Evolutionary conservation across 225 moss, liverwort and hornwort species (phyloP).

Genomic region (Polytrichum formosum): DNA sequence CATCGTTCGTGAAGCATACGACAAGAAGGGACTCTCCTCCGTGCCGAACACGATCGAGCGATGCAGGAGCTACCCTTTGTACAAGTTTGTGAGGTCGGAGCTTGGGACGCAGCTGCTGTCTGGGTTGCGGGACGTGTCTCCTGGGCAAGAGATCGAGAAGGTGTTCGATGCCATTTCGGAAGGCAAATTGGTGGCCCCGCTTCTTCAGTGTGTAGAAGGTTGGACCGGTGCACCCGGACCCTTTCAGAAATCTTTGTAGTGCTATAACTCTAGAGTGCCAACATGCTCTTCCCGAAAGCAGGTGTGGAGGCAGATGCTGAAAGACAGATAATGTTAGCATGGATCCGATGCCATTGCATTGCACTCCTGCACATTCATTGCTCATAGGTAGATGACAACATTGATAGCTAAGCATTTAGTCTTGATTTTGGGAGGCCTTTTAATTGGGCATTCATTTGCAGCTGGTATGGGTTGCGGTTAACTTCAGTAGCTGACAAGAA

Average conservation of each 20-base stretch:
- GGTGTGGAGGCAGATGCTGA: too few species aligned
- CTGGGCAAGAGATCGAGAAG: slow-evolving; percentile 37
- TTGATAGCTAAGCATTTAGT: too few species aligned
- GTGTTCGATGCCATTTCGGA: slow-evolving; percentile 37
- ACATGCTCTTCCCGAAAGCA: too few species aligned
- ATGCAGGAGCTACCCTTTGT: slow-evolving; percentile 44
- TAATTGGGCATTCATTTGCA: too few species aligned
- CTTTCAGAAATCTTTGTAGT: slow-evolving; percentile 4
- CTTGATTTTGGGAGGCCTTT: too few species aligned
- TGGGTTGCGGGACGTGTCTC: slow-evolving; percentile 26
- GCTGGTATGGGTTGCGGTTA: too few species aligned
- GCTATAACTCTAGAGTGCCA: too few species aligned
- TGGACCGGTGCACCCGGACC: slow-evolving; percentile 60
- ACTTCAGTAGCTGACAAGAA: too few species aligned
- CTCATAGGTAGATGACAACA: too few species aligned
- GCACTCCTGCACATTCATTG: too few species aligned
- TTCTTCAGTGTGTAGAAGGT: slow-evolving; percentile 48
- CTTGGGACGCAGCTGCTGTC: slow-evolving; percentile 27
- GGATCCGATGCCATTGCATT: too few species aligned
- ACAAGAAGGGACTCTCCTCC: slow-evolving; percentile 5
- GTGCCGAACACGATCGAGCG: slow-evolving; percentile 18
- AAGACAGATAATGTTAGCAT: too few species aligned
- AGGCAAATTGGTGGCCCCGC: slow-evolving; percentile 28
- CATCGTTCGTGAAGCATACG: slow-evolving; percentile 17
- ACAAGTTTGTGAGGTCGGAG: slow-evolving; percentile 25